phyloP scores from a whole-genome alignment of 352 stramenopile species.

The Hyaloperonospora brassicae region DNA sequence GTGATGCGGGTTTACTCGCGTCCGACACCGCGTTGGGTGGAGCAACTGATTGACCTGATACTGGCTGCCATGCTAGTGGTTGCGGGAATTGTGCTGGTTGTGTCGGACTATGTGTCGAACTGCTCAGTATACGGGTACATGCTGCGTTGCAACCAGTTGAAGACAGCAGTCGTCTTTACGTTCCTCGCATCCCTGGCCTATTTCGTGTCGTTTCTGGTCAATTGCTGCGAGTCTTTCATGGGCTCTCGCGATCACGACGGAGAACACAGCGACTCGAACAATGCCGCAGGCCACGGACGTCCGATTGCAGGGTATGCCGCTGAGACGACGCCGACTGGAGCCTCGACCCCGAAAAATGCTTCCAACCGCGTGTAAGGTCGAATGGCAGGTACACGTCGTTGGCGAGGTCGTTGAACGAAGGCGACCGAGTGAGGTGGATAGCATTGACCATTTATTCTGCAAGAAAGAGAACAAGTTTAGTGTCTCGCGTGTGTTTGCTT shows the following conservation, averaged over 20 bases:
- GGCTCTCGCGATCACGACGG: constrained; percentile 1
- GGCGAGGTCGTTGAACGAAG: too few species aligned
- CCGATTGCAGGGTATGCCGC: constrained; percentile 18
- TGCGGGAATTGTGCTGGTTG: constrained; percentile 55
- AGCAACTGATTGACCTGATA: constrained; percentile 47
- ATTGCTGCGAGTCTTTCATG: constrained; percentile 33
- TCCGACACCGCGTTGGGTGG: constrained; percentile 32
- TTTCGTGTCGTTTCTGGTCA: constrained; percentile 41
- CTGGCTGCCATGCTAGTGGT: constrained; percentile 49
- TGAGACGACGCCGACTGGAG: constrained; percentile 20
- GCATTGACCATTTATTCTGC: too few species aligned
- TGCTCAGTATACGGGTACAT: constrained; percentile 63
- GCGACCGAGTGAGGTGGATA: too few species aligned
- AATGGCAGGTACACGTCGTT: too few species aligned
- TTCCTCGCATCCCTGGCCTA: constrained; percentile 52
- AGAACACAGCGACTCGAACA: constrained; percentile 13
- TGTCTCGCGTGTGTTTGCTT: too few species aligned
- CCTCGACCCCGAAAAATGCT: constrained; percentile 15
- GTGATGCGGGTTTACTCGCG: constrained; percentile 32
- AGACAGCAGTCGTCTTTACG: constrained; percentile 53
- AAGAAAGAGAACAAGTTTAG: too few species aligned
- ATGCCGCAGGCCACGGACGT: constrained; percentile 4
- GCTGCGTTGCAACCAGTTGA: constrained; percentile 48
- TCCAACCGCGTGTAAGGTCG: constrained; percentile 26
- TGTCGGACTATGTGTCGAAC: constrained; percentile 57